A percentile compares a stretch with the other conserved stretches of the same genome.
Conservation (phyloP, 2,329 filamentous ascomycete species). For the Ophiostoma perfectum region DNA sequence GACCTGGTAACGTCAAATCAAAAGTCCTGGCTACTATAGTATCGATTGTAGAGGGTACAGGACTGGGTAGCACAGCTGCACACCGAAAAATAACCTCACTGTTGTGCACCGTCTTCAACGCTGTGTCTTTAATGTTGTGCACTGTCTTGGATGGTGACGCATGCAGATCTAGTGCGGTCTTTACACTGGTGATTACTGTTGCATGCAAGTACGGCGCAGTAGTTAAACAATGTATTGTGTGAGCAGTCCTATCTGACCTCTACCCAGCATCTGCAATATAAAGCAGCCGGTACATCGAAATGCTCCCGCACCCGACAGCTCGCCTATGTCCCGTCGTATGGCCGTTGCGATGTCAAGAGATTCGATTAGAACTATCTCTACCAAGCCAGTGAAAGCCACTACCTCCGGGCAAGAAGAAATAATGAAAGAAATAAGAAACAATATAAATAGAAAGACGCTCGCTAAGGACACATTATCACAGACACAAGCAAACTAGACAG, state of each 20-base stretch:
- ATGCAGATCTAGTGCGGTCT: background rate
- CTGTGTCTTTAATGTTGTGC: background rate
- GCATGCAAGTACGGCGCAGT: no score
- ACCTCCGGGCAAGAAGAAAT: background rate
- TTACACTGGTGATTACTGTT: background rate
- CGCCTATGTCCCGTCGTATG: background rate
- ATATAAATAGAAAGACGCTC: background rate
- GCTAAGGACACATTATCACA: background rate
- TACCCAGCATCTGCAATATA: background rate
- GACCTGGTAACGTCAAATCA: no score
- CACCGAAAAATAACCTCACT: constrained; percentile 4
- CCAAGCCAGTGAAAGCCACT: no score
- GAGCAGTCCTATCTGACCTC: no score
- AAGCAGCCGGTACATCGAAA: background rate
- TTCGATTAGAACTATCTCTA: no score
- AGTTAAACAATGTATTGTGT: no score
- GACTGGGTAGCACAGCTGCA: background rate
- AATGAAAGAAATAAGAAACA: background rate
- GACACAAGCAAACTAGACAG: background rate
- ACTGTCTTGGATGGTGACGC: background rate
- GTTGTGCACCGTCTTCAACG: background rate
- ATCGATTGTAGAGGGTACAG: background rate
- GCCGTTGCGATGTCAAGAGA: no score
- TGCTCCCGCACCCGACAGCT: constrained; percentile 4
- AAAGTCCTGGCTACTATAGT: background rate